phyloP scores from a whole-genome alignment of 371 early-diverging fungal genomes.

The Massospora cicadina region DNA sequence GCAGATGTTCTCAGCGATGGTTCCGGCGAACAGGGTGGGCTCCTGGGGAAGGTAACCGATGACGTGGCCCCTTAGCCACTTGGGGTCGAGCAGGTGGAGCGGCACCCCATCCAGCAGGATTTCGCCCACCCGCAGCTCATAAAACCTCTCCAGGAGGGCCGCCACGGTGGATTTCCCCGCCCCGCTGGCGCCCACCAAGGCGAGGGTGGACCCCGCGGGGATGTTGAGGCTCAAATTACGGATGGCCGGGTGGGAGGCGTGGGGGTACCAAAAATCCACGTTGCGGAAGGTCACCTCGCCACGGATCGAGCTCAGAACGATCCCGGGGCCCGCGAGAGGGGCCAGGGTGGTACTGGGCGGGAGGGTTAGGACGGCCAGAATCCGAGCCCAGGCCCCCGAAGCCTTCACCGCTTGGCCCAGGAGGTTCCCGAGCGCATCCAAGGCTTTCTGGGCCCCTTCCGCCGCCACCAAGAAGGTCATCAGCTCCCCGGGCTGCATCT shows the following conservation, averaged over 20 bases:
- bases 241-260: conserved; percentile 38
- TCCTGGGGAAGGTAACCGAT: conserved; percentile 63
- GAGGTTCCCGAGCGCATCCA: conserved; percentile 46
- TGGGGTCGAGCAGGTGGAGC: conserved; percentile 29
- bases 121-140: conserved; percentile 34
- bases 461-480: conserved; percentile 61
- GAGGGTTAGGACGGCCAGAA: neutral
- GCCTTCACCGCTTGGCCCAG: conserved; percentile 54
- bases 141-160: conserved; percentile 42
- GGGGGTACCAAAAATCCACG: conserved; percentile 52
- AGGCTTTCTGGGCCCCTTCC: conserved; percentile 52
- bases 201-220: conserved; percentile 37
- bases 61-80: conserved; percentile 38
- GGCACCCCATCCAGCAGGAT: conserved; percentile 38
- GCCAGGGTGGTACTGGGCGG: neutral
- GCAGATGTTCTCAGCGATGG: conserved; percentile 61
- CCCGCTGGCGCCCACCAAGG: conserved; percentile 47
- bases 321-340: neutral
- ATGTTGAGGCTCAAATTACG: conserved; percentile 40
- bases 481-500: conserved; percentile 45
- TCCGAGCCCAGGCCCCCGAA: too few relatives aligned
- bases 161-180: conserved; percentile 45
- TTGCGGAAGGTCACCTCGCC: conserved; percentile 43
- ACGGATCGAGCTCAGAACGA: conserved; percentile 12
- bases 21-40: conserved; percentile 62